These are phyloP conservation scores for Alliaria petiolata DNA, from an alignment of 345 rosid species.

Conservation along the genomic window DNA sequence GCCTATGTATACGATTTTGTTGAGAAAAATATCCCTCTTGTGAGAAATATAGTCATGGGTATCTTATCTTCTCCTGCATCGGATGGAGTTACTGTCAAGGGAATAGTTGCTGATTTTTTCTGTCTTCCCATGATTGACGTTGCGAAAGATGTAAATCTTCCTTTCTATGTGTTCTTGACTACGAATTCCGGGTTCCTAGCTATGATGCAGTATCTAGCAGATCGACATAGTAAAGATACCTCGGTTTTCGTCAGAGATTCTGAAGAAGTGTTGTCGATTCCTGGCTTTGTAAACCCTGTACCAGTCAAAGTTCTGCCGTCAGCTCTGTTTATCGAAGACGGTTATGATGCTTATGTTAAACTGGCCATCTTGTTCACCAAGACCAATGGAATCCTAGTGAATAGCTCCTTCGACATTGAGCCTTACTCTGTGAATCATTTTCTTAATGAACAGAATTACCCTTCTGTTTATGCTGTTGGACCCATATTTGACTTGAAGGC, in stretches of 20 bases:
- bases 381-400: constrained; percentile 41
- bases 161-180: constrained; percentile 49
- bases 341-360: constrained; percentile 30
- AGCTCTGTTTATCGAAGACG: constrained; percentile 35
- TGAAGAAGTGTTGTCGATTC: constrained; percentile 31
- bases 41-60: constrained; percentile 17
- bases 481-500: constrained; percentile 34
- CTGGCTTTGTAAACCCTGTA: constrained; percentile 41
- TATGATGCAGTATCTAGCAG: constrained; percentile 38
- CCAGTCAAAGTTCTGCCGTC: constrained; percentile 40
- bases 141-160: constrained; percentile 36
- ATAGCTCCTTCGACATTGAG: constrained; percentile 45
- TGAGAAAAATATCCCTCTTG: constrained; percentile 21
- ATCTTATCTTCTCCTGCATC: constrained; percentile 16
- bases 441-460: constrained; percentile 12
- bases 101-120: constrained; percentile 45
- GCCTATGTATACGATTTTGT: constrained; percentile 10
- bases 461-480: constrained; percentile 44
- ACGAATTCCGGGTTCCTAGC: constrained; percentile 38
- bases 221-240: constrained; percentile 25
- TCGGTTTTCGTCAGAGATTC: constrained; percentile 14
- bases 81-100: constrained; percentile 34
- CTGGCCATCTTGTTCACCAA: constrained; percentile 40
- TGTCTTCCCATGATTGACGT: constrained; percentile 44
- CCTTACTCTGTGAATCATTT: constrained; percentile 33